A percentile compares a stretch with the other conserved stretches of the same genome.
Evolutionary conservation across 1,284 basidiomycete genomes (phyloP).

Genomic region (Papiliotrema fonsecae): DNA sequence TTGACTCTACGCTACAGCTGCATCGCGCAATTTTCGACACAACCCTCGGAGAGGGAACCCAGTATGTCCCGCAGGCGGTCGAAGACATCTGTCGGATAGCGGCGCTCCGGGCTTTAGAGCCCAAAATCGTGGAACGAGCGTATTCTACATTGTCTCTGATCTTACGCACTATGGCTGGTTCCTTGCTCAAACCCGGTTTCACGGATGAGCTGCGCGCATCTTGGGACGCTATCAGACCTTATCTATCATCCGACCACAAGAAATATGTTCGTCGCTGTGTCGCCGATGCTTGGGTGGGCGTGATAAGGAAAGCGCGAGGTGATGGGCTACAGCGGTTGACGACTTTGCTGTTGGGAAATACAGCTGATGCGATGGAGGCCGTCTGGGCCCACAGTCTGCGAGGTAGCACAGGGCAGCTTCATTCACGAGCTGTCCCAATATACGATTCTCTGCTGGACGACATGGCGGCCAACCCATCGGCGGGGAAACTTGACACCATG

Average conservation of each 20-base stretch:
- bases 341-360: constrained; percentile 27
- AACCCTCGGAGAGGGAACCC: constrained; percentile 37
- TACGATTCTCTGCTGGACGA: constrained; percentile 53
- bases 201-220: constrained; percentile 16
- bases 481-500: constrained; percentile 46
- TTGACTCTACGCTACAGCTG: constrained; percentile 39
- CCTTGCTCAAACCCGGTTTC: constrained; percentile 29
- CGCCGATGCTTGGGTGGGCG: constrained; percentile 45
- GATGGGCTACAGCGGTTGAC: constrained; percentile 31
- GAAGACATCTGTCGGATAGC: constrained; percentile 35
- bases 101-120: constrained; percentile 35
- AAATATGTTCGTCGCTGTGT: constrained; percentile 44
- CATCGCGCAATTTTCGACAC: constrained; percentile 50
- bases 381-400: constrained; percentile 36
- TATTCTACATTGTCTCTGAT: constrained; percentile 45
- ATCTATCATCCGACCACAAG: constrained; percentile 36
- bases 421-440: constrained; percentile 66
- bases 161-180: constrained; percentile 34
- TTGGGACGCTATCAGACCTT: constrained; percentile 34
- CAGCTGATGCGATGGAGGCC: constrained; percentile 32
- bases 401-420: constrained; percentile 67
- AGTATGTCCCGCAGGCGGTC: constrained; percentile 24
- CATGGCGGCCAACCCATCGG: constrained; percentile 22
- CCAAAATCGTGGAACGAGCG: constrained; percentile 41
- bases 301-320: constrained; percentile 39